Base-by-base conservation (phyloP, 129 eudicot species). In the Flaveria bidentis region DNA sequence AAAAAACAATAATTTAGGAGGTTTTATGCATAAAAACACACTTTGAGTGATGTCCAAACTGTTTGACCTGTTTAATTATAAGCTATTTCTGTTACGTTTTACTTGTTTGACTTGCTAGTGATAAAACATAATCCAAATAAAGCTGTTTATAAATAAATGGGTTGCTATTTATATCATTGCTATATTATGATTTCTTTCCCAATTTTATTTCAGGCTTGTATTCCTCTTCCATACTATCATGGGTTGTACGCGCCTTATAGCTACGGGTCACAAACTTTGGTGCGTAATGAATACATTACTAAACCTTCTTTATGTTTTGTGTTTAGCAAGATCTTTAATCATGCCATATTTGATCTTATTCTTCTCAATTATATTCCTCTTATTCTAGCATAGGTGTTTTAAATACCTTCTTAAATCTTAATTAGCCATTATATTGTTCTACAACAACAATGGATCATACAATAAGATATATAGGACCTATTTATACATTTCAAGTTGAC, bases 211-310 rank as follows among this genome's bases (percentile, higher is more conserved):
- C 81, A 90, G 96, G 82, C 84, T 55, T 66, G 82, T 55, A 66
- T 83, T 76, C 86, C 90, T 9, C 64, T 74, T 82, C 88, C 85
- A 49, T 82, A 78, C 79, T 46, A 69, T 78, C 82, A 60, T 77
- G 89, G 87, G 50, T 18, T 85, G 60, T 23, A 73, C 26, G 75
- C 96, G 23, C 63, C 87, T 67, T 84, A 74, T 45, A 85, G 87
- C 22, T 84, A 74, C 22, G 87, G 87, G 51, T 72, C 88, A 51
- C 92, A 80, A 78, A 63, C 92, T 62, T 42, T 74, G 88, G 96
- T 90, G 51, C 79, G 88, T 45, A 42, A 92, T 90, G 51, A 81
- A 87, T 45, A 42, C 67, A 58, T 18, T 49, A 14, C 53, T 46
- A 65, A 44, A 28, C 49, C 23, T 30, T 26, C n/a, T 33, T 57